Conservation (phyloP, 75 land plant genomes). For the Pinus taeda region DNA sequence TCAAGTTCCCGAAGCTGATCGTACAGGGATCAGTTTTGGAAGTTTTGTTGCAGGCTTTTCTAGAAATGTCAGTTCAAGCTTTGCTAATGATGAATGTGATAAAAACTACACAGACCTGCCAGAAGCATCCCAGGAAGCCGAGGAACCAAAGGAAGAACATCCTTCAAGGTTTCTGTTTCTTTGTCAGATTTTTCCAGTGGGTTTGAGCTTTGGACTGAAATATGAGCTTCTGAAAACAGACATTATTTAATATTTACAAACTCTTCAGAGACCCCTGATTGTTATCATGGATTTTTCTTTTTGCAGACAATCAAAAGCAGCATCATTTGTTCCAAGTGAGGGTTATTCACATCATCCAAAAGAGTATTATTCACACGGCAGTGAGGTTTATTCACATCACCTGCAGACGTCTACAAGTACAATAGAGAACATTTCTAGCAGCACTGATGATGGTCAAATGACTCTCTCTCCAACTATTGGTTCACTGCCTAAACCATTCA, state of each 20-base stretch:
- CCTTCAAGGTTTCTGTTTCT: constrained; percentile 28
- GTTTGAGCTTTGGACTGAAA: no score
- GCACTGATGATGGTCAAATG: constrained; percentile 14
- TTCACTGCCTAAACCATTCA: constrained; percentile 19
- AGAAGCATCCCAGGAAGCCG: constrained; percentile 2
- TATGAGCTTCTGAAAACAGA: no score
- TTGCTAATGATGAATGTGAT: constrained; percentile 10
- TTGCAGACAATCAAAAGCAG: no score
- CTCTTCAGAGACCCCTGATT: no score
- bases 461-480: constrained; percentile 22
- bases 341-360: no score
- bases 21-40: constrained; percentile 77
- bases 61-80: constrained; percentile 12
- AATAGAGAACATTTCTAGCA: background rate
- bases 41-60: constrained; percentile 65
- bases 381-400: constrained; percentile 38
- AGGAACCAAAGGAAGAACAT: constrained; percentile 19
- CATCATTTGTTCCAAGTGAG: no score
- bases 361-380: background rate
- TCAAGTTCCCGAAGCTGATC: constrained; percentile 85
- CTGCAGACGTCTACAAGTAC: constrained; percentile 21
- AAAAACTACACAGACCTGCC: no score
- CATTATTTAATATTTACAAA: no score
- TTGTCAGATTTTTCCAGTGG: no score
- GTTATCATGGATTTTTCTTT: no score